A percentile compares a stretch with the other conserved stretches of the same genome.
phyloP scores from a whole-genome alignment of 345 rosid species.

The Carallia brachiata region DNA sequence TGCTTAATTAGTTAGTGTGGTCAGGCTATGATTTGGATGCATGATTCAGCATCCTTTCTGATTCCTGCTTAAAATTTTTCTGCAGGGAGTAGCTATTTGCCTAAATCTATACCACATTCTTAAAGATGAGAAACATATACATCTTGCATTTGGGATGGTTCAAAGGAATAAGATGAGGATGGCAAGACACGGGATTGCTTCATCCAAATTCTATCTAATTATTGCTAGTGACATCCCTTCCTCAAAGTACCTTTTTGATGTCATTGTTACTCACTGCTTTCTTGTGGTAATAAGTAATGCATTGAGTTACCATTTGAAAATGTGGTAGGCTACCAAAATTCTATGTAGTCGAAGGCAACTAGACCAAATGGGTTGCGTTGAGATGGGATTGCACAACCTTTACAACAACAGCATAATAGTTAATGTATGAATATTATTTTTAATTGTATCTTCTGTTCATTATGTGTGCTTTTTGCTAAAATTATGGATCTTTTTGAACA shows the following conservation, averaged over 20 bases:
- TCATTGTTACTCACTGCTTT: conserved; percentile 78
- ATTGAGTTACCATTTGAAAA: conserved; percentile 89
- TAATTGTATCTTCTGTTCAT: too few relatives aligned
- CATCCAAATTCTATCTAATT: conserved; percentile 77
- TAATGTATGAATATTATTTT: too few relatives aligned
- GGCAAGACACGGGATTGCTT: conserved; percentile 84
- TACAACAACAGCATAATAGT: too few relatives aligned
- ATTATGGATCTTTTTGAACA: too few relatives aligned
- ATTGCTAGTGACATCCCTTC: conserved; percentile 97
- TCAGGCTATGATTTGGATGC: too few relatives aligned
- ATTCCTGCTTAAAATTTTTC: conserved; percentile 3
- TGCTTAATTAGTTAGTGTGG: too few relatives aligned
- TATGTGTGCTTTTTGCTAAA: too few relatives aligned
- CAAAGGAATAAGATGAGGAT: conserved; percentile 56
- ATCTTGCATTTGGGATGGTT: conserved; percentile 70
- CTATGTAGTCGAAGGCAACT: conserved; percentile 26
- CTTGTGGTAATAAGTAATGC: conserved; percentile 87
- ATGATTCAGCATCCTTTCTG: neutral
- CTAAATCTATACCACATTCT: conserved; percentile 81
- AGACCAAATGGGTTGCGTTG: too few relatives aligned
- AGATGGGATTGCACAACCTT: too few relatives aligned
- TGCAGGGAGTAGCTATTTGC: conserved; percentile 74
- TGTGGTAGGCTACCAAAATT: conserved; percentile 77
- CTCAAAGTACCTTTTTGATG: conserved; percentile 87
- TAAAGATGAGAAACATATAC: conserved; percentile 81